Conservation (phyloP, 169 alveolate species). For the Miamiensis avidus region DNA sequence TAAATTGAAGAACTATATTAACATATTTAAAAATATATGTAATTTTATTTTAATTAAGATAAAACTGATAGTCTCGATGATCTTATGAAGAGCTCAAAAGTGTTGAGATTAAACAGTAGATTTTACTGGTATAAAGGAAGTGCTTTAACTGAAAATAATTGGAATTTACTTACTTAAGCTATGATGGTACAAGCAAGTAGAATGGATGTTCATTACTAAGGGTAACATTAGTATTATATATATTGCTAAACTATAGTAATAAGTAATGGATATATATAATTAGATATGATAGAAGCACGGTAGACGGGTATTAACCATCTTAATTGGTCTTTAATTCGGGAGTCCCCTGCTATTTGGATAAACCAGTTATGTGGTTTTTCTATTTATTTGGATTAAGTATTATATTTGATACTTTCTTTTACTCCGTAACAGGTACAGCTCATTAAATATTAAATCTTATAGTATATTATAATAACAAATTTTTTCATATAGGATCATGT, state of each 20-base stretch:
- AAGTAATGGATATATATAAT: no score
- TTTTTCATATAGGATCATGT: background rate
- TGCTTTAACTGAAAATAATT: background rate
- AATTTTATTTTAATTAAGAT: background rate
- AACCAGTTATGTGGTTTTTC: background rate
- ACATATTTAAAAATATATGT: no score
- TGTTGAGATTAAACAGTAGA: background rate
- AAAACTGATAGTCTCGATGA: background rate
- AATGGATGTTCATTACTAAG: background rate
- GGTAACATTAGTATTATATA: background rate
- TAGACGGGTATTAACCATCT: background rate
- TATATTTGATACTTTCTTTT: background rate
- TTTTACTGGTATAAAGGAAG: background rate
- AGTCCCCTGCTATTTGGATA: background rate
- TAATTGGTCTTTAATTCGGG: background rate
- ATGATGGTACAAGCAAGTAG: background rate
- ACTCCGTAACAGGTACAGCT: background rate
- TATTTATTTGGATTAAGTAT: background rate
- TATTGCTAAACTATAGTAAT: background rate
- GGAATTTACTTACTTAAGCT: background rate
- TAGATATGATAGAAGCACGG: background rate
- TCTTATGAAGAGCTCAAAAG: background rate
- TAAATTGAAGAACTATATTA: background rate
- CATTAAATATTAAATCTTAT: background rate
- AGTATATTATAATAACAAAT: background rate